Evolutionary conservation across 2,329 filamentous ascomycete species (phyloP), one percentile per base, ranked within the genome.

Genomic region (Elsinoe arachidis): DNA sequence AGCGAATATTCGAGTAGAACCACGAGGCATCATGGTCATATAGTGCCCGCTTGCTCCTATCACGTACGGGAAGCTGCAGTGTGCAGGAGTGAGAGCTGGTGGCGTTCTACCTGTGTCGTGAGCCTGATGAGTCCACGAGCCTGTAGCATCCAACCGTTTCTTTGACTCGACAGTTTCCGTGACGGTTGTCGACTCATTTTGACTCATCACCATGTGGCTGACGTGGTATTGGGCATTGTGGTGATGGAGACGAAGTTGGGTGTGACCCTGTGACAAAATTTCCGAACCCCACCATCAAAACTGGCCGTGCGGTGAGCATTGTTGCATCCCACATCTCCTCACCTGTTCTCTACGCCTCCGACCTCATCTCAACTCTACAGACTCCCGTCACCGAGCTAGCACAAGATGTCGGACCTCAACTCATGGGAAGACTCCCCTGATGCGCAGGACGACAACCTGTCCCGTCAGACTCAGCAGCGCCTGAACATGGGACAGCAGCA

Each of bases 381-480:
- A 52, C 21, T 17, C 3, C 17, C 15, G 5, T 34, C 34, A 39
- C 38, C 30, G 33, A 39, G 12, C 2, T 19, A 38, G 26, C 15
- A 51, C 56, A 57, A 30, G 6, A 96, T 96, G 90, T 87, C 91
- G 66, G 85, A 91, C 73, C 87, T 90, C 68, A 90, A 95, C 73
- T 96, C 90, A 61, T 97, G 93, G 88, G 91, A 97, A 76, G 90
- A 95, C 68, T 63, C 63, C 21, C 61, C 63, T 19, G 68, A 72
- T 60, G 69, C 68, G 57, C 69, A 70, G 63, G 70, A 73, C 63
- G 65, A 71, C 46, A 64, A 69, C 44, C 67, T 72, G 58, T 64
- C 70, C 51, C 64, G 67, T 51, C 70, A 72, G 64, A 66, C 70
- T 5, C 69, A 71, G 61, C 70, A 69, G 59, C 65, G 67, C 44